Percentiles rank a stretch among this genome's conserved stretches.
Conservation (phyloP, 2,329 filamentous ascomycete species). For the Diaporthe sp. region DNA sequence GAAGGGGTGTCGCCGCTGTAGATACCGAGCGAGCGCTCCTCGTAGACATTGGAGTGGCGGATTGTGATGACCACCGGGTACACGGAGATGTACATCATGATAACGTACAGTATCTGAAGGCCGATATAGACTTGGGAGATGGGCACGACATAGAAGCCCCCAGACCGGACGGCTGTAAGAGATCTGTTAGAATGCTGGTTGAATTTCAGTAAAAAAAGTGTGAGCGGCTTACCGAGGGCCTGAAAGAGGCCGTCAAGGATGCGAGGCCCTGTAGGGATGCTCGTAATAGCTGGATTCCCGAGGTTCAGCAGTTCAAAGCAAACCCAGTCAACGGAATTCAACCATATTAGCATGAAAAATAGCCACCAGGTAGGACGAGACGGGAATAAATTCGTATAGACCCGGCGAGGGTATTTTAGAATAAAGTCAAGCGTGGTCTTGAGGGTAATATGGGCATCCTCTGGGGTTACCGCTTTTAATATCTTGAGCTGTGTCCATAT, state of each 20-base stretch:
- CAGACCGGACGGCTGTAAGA: slow-evolving; percentile 68
- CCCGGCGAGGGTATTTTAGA: slow-evolving; percentile 67
- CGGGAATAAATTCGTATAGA: slow-evolving; percentile 75
- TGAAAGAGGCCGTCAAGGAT: slow-evolving; percentile 76
- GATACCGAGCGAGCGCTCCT: slow-evolving; percentile 75
- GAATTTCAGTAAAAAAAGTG: neutral
- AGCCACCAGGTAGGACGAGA: slow-evolving; percentile 75
- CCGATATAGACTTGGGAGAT: slow-evolving; percentile 69
- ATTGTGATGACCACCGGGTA: slow-evolving; percentile 74
- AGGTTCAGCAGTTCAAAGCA: slow-evolving; percentile 76
- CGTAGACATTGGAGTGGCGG: slow-evolving; percentile 79
- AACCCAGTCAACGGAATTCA: slow-evolving; percentile 75
- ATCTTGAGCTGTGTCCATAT: slow-evolving; percentile 65
- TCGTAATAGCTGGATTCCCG: slow-evolving; percentile 67
- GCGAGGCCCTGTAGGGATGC: slow-evolving; percentile 64
- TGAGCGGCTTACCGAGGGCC: slow-evolving; percentile 58
- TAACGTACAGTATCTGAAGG: slow-evolving; percentile 70
- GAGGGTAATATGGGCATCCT: slow-evolving; percentile 52
- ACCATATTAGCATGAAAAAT: slow-evolving; percentile 68
- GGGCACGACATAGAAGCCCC: slow-evolving; percentile 75
- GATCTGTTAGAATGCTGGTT: neutral
- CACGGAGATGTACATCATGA: slow-evolving; percentile 76
- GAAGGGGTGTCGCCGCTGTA: slow-evolving; percentile 54
- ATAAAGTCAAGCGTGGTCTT: slow-evolving; percentile 67
- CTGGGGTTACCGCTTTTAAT: slow-evolving; percentile 53